A percentile compares a stretch with the other conserved stretches of the same genome.
Conservation (phyloP, 257 asterid species). For the Nicotiana knightiana region DNA sequence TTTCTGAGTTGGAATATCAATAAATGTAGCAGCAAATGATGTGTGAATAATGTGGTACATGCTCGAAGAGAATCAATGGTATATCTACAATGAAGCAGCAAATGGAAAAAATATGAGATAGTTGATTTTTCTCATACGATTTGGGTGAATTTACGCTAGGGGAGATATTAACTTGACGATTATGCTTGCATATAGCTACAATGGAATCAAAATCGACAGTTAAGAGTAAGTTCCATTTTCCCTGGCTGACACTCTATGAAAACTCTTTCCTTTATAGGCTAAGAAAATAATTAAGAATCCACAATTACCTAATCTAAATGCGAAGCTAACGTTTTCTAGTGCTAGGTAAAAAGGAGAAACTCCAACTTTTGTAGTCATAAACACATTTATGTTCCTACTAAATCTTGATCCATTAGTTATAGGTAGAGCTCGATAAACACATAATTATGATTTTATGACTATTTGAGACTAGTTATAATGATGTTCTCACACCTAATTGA, state of each 20-base stretch:
- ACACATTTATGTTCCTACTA: not conserved
- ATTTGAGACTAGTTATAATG: not conserved
- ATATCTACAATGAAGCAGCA: not conserved
- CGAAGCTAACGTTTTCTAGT: not conserved
- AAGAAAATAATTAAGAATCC: not conserved
- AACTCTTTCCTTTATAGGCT: not conserved
- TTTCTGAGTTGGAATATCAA: not conserved
- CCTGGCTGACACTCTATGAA: not conserved
- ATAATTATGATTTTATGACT: not conserved
- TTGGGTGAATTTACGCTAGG: not conserved
- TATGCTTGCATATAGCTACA: not conserved
- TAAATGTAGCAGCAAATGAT: not conserved
- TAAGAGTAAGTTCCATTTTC: not conserved
- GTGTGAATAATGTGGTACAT: not conserved
- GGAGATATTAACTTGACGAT: not conserved
- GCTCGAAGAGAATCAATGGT: not conserved
- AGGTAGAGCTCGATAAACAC: not conserved
- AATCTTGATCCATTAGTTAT: not conserved
- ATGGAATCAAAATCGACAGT: not conserved
- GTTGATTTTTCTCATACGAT: not conserved
- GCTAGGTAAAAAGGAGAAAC: not conserved
- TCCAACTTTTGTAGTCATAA: not conserved
- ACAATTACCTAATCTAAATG: not conserved
- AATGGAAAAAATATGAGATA: not conserved
- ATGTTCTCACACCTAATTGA: not conserved